phyloP scores from a whole-genome alignment of 2,329 filamentous ascomycete species.

The Tolypocladium album region DNA sequence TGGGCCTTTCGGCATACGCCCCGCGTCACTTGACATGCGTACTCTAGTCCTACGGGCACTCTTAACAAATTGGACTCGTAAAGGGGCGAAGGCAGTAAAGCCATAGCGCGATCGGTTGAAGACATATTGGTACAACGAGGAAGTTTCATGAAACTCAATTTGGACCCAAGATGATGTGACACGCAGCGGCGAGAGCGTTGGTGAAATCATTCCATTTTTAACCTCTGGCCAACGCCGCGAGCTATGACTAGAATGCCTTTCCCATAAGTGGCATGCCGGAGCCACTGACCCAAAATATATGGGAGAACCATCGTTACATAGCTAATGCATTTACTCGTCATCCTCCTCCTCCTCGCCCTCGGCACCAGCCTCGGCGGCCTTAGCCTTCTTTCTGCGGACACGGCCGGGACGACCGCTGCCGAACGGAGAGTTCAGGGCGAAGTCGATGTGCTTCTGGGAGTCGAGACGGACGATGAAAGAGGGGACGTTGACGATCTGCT shows the following conservation, averaged over 20 bases:
- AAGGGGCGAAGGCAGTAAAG: background rate
- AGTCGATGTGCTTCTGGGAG: constrained; percentile 99
- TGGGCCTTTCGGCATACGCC: background rate
- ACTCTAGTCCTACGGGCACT: background rate
- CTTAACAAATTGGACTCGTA: too few species aligned
- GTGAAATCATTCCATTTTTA: constrained; percentile 32
- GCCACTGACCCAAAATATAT: constrained; percentile 16
- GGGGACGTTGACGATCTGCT: constrained; percentile 99
- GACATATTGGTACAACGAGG: too few species aligned
- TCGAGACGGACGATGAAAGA: constrained; percentile 99
- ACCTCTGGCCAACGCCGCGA: constrained; percentile 41
- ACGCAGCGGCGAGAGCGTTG: background rate
- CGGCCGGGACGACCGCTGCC: constrained; percentile 94
- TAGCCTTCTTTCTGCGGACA: constrained; percentile 99
- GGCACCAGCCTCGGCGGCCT: constrained; percentile 79
- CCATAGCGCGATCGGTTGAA: background rate
- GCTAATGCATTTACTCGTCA: constrained; percentile 49
- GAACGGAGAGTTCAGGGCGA: constrained; percentile 93
- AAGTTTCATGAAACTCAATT: background rate
- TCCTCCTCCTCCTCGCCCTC: constrained; percentile 79
- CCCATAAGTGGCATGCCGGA: constrained; percentile 25
- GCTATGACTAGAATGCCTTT: constrained; percentile 33
- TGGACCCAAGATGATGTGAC: background rate
- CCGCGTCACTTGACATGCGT: background rate
- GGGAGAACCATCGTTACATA: constrained; percentile 19